Base-by-base conservation (phyloP, 2,329 filamentous ascomycete genomes). In the Stagonosporopsis rhizophila region DNA sequence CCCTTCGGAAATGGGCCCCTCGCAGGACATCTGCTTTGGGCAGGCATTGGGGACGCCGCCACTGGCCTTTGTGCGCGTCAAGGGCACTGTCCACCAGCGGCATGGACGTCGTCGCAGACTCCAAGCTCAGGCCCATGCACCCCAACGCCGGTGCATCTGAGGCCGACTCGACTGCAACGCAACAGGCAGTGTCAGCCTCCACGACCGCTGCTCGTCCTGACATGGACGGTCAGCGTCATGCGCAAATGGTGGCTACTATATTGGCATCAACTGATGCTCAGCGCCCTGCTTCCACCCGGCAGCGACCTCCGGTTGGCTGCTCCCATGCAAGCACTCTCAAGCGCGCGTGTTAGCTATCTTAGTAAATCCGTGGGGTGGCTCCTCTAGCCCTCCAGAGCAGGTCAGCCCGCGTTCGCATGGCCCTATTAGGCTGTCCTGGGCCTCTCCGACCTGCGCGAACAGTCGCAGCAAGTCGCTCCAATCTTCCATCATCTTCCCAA, bases 301-400 rank as follows among this genome's bases (percentile, higher is more conserved):
- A 25, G 25, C 32, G 23, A 32, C 11, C 42, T 44, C 30, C 44
- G 37, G 39, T 56, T 52, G 41, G 47, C 38, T 27, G 39, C 37
- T 27, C 28, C 19, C 38, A 19, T 38, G 44, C 32, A 17, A 17
- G 6, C 22, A 49, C 42, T 39, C 27, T 39, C 34, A 48, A 23
- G 48, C 44, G 54, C 34, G 48, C 41, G 48, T 32, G 37, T 44
- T 25, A 20, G 35, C 17, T 7, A 40, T 60, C 57, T 60, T 62
- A 62, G 46, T 60, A 61, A 60, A 8, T 56, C 48, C 59, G 60
- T 62, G 60, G 60, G 60, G 57, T 46, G 47, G 28, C 14, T 38
- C 40, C 48, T 48, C 49, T 44, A 48, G 48, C 42, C 53, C 47
- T 46, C 41, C 46, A 25, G 34, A 40, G 54, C 34, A 30, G 35